Base-by-base conservation (phyloP, 805 yeast species). In the Clavispora vitiphila region DNA sequence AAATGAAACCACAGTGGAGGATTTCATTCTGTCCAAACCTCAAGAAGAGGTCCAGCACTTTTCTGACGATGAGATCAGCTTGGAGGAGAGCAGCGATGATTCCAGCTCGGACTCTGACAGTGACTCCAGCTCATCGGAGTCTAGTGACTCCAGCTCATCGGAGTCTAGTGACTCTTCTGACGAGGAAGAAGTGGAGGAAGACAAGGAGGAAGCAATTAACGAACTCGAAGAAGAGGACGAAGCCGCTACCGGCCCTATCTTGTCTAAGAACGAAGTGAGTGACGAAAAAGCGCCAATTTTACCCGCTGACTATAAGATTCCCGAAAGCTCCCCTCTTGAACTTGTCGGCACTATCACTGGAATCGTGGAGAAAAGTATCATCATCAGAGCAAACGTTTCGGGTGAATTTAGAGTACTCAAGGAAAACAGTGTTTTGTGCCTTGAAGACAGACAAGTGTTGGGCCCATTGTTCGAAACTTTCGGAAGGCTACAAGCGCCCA, bases 391-490 rank as follows among this genome's bases (percentile, higher is more conserved):
- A 0, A 64, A 65, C 11, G 61, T 72, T 1, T 86, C 96, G 2
- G 98, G 95, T 10, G 97, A 93, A 55, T 84, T 81, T 57, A 69
- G 90, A 34, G 84, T 89, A 3, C 68, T 91, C 26, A 85, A 81
- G 49, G 97, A 88, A 40, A 83, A 82, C 12, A 82, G 96, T 0
- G 69, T 91, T 0, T 71, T 91, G 3, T 87, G 96, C 55, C 74
- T 89, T 35, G 82, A 79, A 48, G 88, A 86, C 56, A 71, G 83
- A 35, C 71, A 76, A 2, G 63, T 83, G 1, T 53, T 93, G 12
- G 98, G 98, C 0, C 81, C 83, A 1, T 65, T 91, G 8, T 84
- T 80, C 55, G 99, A 93, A 60, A 86, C 88, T 0, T 88, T 93
- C 67, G 99, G 99, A 0, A 83, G 87, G 9, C 72, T 93, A 5